These are phyloP conservation scores for Pyracantha coccinea DNA, from an alignment of 331 rosid species.

Conservation along the genomic window DNA sequence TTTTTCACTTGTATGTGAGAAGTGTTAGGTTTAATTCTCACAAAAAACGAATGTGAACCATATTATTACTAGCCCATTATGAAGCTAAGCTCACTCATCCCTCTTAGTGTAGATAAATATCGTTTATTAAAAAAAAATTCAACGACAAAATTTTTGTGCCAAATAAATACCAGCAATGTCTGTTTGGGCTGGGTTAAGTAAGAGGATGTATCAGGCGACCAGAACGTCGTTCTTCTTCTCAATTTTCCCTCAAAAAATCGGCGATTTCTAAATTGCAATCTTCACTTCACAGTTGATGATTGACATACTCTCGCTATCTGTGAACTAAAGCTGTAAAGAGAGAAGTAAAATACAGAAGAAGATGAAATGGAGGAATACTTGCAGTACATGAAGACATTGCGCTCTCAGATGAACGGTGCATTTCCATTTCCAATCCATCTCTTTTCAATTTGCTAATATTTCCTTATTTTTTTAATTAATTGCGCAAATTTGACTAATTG, in stretches of 20 bases:
- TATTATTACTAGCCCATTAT: too few species aligned
- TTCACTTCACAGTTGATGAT: background rate
- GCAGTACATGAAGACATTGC: slow-evolving; percentile 73
- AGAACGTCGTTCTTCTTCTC: background rate
- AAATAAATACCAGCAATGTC: background rate
- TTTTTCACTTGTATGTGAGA: too few species aligned
- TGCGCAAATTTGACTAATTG: background rate
- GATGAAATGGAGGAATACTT: slow-evolving; percentile 74
- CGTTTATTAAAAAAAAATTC: too few species aligned
- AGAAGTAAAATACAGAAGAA: background rate
- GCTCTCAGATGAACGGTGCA: slow-evolving; percentile 80
- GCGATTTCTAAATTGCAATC: background rate
- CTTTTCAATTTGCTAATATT: background rate
- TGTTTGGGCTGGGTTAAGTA: background rate
- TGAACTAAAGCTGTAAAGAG: background rate
- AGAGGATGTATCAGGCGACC: background rate
- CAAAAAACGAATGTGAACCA: too few species aligned
- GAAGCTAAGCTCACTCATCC: too few species aligned
- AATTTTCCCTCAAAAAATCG: slow-evolving; percentile 1
- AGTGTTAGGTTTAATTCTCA: too few species aligned
- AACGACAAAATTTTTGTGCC: background rate
- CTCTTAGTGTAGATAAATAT: too few species aligned
- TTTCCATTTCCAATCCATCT: background rate
- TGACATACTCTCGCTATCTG: background rate
- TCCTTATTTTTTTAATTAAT: background rate